Evolutionary conservation across 2,329 filamentous ascomycete genomes (phyloP), one percentile per base, ranked within the genome.

Genomic region (Colletotrichum kahawae): DNA sequence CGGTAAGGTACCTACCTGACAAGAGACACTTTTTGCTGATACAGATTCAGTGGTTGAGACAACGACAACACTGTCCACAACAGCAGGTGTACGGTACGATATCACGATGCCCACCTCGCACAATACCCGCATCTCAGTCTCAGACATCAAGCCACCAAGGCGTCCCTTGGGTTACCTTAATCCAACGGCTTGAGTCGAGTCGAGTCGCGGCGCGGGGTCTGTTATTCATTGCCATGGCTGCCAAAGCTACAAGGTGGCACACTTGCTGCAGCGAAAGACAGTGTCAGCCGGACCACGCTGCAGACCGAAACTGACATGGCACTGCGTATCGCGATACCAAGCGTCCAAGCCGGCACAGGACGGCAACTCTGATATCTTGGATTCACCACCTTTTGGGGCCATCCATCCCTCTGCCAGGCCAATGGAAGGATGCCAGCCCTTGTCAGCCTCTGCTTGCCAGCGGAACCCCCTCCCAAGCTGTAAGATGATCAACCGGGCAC

Each of bases 301-400:
- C 16, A 51, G 16, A n/a, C 64, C 16, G 36, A 51, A 51, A 51
- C 43, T 51, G 43, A 51, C 43, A 51, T 51, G 43, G 43, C 43
- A 51, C 56, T 62, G 67, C 54, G 14, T 27, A 59, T 48, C 54
- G 24, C 34, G 13, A 48, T 62, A 62, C 67, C 67, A 69, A 69
- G 67, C 56, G n/a, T 27, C 56, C 67, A 69, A 69, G 67, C 67
- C 67, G 67, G 67, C 67, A 69, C 56, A 62, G 27, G 16, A 62
- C 67, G 67, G 67, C 67, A 62, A 48, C 56, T 54, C n/a, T 69
- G 67, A 60, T 69, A 62, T 48, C 67, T 69, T 69, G 67, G 67
- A 34, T 8, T 62, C 57, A 62, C 67, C 65, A 67, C 65, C 36
- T 67, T 59, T 43, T 18, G 33, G 21, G n/a, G 13, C 33, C 60